A percentile compares a stretch with the other conserved stretches of the same genome.
Conservation (phyloP, 1,284 basidiomycete genomes). For the Phlebopus sp. region DNA sequence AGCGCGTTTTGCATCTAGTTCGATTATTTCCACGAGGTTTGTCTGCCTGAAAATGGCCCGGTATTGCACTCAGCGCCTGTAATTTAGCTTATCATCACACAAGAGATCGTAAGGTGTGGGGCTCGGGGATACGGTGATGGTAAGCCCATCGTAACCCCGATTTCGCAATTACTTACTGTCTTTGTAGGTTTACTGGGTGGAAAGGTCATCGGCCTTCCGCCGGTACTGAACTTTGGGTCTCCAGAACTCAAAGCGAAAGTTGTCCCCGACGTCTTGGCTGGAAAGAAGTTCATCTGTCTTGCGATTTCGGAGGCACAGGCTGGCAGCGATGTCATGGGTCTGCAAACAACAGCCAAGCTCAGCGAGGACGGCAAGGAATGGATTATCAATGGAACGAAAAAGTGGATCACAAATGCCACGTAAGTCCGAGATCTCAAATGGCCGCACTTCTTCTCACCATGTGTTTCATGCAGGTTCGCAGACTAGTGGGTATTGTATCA, state of each 20-base stretch:
- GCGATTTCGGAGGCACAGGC: slow-evolving; percentile 90
- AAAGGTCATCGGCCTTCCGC: slow-evolving; percentile 78
- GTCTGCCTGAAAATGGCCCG: slow-evolving; percentile 6
- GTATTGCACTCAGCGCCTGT: slow-evolving; percentile 3
- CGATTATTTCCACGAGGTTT: slow-evolving; percentile 81
- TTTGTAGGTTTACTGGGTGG: slow-evolving; percentile 63
- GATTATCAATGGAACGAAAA: slow-evolving; percentile 82
- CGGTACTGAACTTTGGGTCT: slow-evolving; percentile 81
- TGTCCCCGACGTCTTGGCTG: slow-evolving; percentile 77
- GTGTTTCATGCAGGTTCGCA: slow-evolving; percentile 42
- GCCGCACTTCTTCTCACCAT: slow-evolving; percentile 2
- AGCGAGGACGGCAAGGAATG: slow-evolving; percentile 81
- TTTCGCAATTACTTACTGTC: not conserved
- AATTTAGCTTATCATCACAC: slow-evolving; percentile 74
- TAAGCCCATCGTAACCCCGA: slow-evolving; percentile 7
- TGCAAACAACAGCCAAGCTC: slow-evolving; percentile 81
- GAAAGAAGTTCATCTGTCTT: slow-evolving; percentile 78
- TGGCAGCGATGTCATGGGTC: slow-evolving; percentile 84
- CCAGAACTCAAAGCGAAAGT: slow-evolving; percentile 76
- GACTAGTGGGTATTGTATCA: slow-evolving; percentile 40
- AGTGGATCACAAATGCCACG: slow-evolving; percentile 86
- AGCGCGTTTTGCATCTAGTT: slow-evolving; percentile 36
- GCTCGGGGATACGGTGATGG: slow-evolving; percentile 74
- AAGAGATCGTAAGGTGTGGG: slow-evolving; percentile 77
- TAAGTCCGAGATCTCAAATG: slow-evolving; percentile 14